Evolutionary conservation across 257 asterid species (phyloP).

Genomic region (Rubia yunnanensis): DNA sequence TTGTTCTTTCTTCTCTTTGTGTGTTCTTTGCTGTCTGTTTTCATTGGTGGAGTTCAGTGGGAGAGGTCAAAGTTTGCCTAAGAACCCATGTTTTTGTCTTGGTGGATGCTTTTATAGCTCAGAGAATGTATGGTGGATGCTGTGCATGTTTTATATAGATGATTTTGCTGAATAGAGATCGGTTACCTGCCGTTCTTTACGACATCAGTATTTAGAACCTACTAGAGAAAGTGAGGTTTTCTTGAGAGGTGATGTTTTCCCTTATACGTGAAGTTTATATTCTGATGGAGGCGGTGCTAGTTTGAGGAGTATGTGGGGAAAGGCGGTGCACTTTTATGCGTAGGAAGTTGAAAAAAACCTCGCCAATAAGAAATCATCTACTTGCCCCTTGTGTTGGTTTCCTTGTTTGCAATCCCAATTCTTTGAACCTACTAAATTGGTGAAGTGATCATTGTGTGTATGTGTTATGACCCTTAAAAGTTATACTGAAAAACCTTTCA

Average conservation of each 20-base stretch:
- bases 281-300: not conserved
- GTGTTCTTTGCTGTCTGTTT: not conserved
- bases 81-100: not conserved
- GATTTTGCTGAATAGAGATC: not conserved
- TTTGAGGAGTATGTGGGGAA: not conserved
- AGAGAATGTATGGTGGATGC: not conserved
- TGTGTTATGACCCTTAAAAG: not conserved
- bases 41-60: not conserved
- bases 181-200: not conserved
- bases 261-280: not conserved
- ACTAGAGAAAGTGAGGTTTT: not conserved
- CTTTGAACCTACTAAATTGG: not conserved
- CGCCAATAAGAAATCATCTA: not conserved
- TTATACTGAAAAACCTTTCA: not conserved
- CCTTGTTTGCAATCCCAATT: not conserved
- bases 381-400: not conserved
- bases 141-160: not conserved
- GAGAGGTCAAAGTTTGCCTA: not conserved
- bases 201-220: not conserved
- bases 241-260: not conserved
- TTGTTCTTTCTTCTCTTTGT: slow-evolving; percentile 1
- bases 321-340: too few species aligned
- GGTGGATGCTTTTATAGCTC: not conserved
- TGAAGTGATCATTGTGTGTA: not conserved
- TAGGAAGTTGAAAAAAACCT: too few species aligned